phyloP scores from a whole-genome alignment of 2,329 filamentous ascomycete species.

The Septoria linicola region DNA sequence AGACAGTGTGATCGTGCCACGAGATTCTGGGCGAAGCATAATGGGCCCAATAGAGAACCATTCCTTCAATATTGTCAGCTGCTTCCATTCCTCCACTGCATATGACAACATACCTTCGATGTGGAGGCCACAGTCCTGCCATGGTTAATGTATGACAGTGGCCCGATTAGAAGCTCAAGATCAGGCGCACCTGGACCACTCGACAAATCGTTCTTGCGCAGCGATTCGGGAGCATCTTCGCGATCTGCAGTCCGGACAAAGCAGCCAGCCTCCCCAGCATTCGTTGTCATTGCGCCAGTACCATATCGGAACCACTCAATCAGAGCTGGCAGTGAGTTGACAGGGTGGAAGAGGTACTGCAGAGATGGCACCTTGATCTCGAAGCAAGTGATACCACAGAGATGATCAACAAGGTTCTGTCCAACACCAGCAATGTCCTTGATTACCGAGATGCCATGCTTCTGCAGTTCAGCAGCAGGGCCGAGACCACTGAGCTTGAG shows the following conservation, averaged over 20 bases:
- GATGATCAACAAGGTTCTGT: constrained; percentile 61
- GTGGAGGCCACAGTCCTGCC: constrained; percentile 12
- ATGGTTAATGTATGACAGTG: constrained; percentile 22
- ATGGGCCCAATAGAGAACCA: constrained; percentile 19
- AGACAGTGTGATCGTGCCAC: constrained; percentile 29
- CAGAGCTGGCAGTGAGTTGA: constrained; percentile 21
- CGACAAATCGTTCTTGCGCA: constrained; percentile 16
- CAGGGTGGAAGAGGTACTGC: constrained; percentile 15
- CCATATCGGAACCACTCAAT: constrained; percentile 23
- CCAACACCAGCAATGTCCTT: constrained; percentile 60
- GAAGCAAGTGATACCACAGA: constrained; percentile 32
- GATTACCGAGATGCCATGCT: constrained; percentile 57
- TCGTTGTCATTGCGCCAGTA: constrained; percentile 23
- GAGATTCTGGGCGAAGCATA: constrained; percentile 39
- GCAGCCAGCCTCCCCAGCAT: constrained; percentile 17
- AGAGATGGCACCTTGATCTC: constrained; percentile 38
- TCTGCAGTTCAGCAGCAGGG: constrained; percentile 54
- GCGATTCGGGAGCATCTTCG: constrained; percentile 15
- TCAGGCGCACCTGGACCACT: constrained; percentile 15
- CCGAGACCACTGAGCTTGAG: constrained; percentile 60
- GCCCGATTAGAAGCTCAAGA: constrained; percentile 20
- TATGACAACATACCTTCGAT: background rate
- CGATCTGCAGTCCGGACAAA: constrained; percentile 18
- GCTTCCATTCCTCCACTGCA: no score
- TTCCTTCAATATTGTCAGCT: background rate